Base-by-base conservation (phyloP, 495 filamentous ascomycete genomes). In the Chaetomium fimeti region DNA sequence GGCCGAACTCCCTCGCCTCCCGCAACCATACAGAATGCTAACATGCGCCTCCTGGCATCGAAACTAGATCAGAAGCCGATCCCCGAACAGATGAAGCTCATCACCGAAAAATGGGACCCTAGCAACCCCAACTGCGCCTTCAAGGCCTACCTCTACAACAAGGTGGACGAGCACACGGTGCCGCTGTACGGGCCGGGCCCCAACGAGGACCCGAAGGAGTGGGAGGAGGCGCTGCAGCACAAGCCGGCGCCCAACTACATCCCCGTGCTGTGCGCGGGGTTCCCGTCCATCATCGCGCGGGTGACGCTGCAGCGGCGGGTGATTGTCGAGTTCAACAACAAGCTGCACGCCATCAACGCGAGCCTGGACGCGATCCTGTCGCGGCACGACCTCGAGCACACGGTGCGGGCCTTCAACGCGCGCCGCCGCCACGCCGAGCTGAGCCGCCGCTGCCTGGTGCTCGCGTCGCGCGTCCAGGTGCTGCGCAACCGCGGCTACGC, bases 71-170 rank as follows among this genome's bases (percentile, higher is more conserved):
- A 94, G 70, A 93, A 92, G 69, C 86, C 90, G 25, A 87, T 97
- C 16, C 84, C 87, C 18, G 91, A 95, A 66, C 93, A 98, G 76
- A 91, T 97, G 57, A 76, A 84, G 58, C 82, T 88, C 24, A 82
- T 97, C 63, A 80, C 84, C 48, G 81, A 88, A 40, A 96, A 97
- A 81, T 99, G 94, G 94, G 83, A 92, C 66, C 85, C 90, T 2
- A 73, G 78, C 9, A 85, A 80, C 69, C 85, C 83, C 13, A 81
- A 85, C 64, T 96, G 91, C 63, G 87, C 84, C 6, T 95, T 99
- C 79, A 88, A 91, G 70, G 80, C 89, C 60, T 98, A 98, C 74
- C 89, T 97, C 74, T 98, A 98, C 80, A 98, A 98, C 77, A 83
- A 88, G 66, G 91, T 97, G 60, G 85, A 87, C 20, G 86, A 92